phyloP scores from a whole-genome alignment of 768 basidiomycete species.

The Clavulina sp. region DNA sequence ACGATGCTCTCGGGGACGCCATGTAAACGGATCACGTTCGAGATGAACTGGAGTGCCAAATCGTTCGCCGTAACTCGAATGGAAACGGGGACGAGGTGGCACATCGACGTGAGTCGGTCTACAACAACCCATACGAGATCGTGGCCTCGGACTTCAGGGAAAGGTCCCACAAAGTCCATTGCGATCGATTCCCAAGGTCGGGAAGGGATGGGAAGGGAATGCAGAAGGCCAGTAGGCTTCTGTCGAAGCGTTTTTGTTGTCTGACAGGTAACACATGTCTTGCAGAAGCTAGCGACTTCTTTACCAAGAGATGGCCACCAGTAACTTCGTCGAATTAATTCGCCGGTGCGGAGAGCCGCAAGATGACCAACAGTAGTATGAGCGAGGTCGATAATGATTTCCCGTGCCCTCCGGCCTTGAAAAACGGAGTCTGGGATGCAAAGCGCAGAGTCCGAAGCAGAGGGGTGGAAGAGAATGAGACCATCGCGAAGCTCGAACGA shows the following conservation, averaged over 20 bases:
- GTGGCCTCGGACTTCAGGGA: constrained; percentile 13
- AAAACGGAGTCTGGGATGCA: constrained; percentile 20
- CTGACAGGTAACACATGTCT: constrained; percentile 15
- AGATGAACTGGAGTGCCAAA: neutral
- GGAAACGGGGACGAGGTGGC: no score
- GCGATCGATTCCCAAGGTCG: constrained; percentile 14
- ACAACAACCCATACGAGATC: constrained; percentile 14
- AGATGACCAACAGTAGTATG: constrained; percentile 24
- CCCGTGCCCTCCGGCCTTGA: constrained; percentile 19
- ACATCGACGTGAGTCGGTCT: constrained; percentile 12
- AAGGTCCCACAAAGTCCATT: constrained; percentile 15
- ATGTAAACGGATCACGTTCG: neutral
- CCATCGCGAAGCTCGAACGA: constrained; percentile 21
- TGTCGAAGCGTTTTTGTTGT: constrained; percentile 3
- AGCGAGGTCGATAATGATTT: constrained; percentile 21
- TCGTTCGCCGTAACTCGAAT: neutral
- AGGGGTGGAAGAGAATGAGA: no score
- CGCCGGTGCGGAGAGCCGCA: constrained; percentile 9
- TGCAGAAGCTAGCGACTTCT: constrained; percentile 17
- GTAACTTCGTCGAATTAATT: constrained; percentile 1
- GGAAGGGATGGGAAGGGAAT: constrained; percentile 6
- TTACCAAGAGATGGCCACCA: constrained; percentile 15
- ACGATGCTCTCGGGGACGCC: neutral
- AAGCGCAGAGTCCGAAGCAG: constrained; percentile 22
- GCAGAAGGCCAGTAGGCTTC: constrained; percentile 2